Conservation (phyloP, 371 early-diverging fungal genomes). For the Blastocladiella emersonii region DNA sequence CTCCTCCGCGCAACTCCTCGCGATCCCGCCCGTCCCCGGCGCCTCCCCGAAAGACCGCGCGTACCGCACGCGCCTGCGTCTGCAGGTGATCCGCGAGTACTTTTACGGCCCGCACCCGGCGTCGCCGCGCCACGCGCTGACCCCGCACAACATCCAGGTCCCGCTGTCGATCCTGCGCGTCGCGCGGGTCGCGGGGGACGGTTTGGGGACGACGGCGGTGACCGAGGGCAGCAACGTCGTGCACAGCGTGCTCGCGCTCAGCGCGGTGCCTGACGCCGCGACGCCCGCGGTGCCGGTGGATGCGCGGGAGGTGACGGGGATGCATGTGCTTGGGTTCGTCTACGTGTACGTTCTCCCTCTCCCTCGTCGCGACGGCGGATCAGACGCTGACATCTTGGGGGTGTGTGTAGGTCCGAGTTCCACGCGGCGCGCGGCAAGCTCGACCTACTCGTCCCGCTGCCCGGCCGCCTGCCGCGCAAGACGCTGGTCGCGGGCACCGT, state of each 20-base stretch:
- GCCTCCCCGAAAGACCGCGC: not conserved
- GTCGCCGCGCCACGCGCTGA: not conserved
- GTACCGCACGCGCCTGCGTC: not conserved
- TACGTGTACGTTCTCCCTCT: not conserved
- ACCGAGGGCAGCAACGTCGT: no score
- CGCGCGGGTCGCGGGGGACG: not conserved
- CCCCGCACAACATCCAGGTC: not conserved
- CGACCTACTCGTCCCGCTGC: not conserved
- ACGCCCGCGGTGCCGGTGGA: not conserved
- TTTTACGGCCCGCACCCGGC: not conserved
- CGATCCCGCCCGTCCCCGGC: not conserved
- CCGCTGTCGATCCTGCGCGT: not conserved
- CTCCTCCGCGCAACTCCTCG: not conserved
- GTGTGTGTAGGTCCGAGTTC: not conserved
- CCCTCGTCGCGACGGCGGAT: rapidly evolving
- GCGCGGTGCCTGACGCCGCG: not conserved
- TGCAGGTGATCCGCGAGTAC: not conserved
- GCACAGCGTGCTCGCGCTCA: no score
- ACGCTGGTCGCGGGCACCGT: not conserved
- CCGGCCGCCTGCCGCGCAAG: not conserved
- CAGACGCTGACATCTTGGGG: not conserved
- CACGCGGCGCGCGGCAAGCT: not conserved
- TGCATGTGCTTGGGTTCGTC: not conserved
- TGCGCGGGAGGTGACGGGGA: not conserved
- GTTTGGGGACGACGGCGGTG: no score